Evolutionary conservation across 257 asterid species (phyloP).

Genomic region (Gynochthodes officinalis): DNA sequence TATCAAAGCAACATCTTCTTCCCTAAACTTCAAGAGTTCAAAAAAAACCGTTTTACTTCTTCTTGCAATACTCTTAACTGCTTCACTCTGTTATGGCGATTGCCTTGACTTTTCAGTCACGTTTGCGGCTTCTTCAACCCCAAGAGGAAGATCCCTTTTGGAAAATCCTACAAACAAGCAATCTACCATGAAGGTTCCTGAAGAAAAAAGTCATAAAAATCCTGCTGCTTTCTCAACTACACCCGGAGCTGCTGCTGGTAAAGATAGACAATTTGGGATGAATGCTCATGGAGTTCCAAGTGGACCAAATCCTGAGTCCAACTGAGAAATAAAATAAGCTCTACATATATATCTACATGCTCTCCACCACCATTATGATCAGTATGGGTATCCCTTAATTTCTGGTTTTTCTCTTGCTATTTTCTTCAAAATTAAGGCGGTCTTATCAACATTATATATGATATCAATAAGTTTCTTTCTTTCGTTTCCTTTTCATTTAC

Average conservation of each 20-base stretch:
- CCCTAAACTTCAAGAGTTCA: conserved; percentile 12
- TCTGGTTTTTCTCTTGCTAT: not conserved
- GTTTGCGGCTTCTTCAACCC: conserved; percentile 15
- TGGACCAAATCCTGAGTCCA: conserved; percentile 87
- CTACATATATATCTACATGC: not conserved
- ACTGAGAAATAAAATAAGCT: conserved; percentile 25
- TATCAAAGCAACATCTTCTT: conserved; percentile 13
- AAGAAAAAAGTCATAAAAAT: conserved; percentile 9
- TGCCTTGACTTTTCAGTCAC: conserved; percentile 19
- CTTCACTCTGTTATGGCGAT: conserved; percentile 10
- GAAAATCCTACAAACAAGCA: conserved; percentile 20
- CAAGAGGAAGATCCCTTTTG: conserved; percentile 24
- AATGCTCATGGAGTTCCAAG: conserved; percentile 87
- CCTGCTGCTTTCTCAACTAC: not conserved
- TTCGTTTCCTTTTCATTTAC: too few relatives aligned
- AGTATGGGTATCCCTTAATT: not conserved
- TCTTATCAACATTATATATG: not conserved
- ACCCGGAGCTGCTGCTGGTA: conserved; percentile 7
- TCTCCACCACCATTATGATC: not conserved
- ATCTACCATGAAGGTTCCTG: conserved; percentile 26
- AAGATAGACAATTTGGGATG: conserved; percentile 28
- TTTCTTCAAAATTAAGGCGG: not conserved
- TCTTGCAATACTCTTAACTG: conserved; percentile 29
- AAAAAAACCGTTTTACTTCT: conserved; percentile 14
- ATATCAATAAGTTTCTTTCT: not conserved